Percentiles rank a stretch among this genome's conserved stretches.
Conservation (phyloP, 2,329 filamentous ascomycete species). For the Colletotrichum cuscutae region DNA sequence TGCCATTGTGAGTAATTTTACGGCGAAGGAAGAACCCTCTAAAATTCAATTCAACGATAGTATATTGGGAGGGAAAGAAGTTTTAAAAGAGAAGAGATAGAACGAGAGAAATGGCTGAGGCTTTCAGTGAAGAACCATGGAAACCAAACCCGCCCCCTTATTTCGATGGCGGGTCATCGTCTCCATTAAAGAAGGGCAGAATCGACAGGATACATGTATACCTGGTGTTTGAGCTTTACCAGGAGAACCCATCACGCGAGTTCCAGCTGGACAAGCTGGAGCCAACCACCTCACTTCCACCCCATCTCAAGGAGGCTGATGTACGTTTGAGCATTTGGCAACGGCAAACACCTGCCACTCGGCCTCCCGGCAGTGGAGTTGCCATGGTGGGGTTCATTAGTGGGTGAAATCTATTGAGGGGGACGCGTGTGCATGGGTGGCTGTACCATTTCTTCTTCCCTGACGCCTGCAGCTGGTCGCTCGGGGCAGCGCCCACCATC, state of each 20-base stretch:
- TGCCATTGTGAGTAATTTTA: conserved; percentile 19
- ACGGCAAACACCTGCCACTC: conserved; percentile 7
- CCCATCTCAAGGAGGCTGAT: conserved; percentile 28
- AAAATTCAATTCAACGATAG: conserved; percentile 6
- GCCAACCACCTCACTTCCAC: neutral
- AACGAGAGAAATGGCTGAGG: conserved; percentile 2
- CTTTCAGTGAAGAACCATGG: conserved; percentile 1
- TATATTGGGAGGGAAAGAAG: neutral
- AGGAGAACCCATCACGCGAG: conserved; percentile 1
- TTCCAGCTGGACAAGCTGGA: neutral
- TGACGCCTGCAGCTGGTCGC: neutral
- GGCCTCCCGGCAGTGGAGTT: conserved; percentile 8
- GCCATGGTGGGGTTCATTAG: neutral
- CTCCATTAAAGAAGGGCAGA: conserved; percentile 26
- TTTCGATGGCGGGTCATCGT: conserved; percentile 17
- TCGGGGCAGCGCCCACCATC: conserved; percentile 17
- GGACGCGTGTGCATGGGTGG: conserved; percentile 26
- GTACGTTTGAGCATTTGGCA: conserved; percentile 30
- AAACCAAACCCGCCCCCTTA: conserved; percentile 26
- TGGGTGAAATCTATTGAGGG: neutral
- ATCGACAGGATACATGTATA: conserved; percentile 13
- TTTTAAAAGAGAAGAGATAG: neutral
- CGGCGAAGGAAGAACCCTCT: conserved; percentile 6
- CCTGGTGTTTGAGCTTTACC: conserved; percentile 27
- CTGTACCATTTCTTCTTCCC: conserved; percentile 4